phyloP scores from a whole-genome alignment of 169 alveolate species.

The Besnoitia besnoiti region DNA sequence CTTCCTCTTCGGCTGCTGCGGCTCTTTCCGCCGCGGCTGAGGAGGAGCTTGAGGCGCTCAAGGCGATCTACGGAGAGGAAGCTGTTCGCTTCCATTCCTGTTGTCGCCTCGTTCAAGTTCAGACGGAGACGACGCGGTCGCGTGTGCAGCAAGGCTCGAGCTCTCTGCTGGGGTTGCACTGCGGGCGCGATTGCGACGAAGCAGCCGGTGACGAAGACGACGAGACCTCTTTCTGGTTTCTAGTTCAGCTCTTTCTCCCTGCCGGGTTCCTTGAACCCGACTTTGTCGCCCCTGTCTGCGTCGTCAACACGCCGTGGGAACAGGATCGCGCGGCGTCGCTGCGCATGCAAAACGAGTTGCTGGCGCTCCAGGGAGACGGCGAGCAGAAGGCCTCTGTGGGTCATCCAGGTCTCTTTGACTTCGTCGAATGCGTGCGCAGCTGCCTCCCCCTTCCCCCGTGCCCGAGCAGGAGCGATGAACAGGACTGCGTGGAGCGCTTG shows the following conservation, averaged over 20 bases:
- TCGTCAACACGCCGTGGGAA: neutral
- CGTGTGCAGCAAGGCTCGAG: neutral
- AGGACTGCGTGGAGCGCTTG: neutral
- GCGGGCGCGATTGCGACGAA: too few relatives aligned
- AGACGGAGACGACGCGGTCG: neutral
- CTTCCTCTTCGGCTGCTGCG: neutral
- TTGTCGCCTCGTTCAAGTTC: neutral
- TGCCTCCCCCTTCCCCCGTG: neutral
- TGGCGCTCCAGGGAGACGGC: neutral
- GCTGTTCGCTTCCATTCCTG: neutral
- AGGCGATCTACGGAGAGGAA: slow-evolving; percentile 49
- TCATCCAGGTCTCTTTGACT: neutral
- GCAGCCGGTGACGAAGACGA: neutral
- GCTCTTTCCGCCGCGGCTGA: neutral
- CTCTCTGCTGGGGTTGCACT: neutral
- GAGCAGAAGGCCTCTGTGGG: neutral
- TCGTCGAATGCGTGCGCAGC: slow-evolving; percentile 18
- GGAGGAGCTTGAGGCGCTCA: slow-evolving; percentile 39
- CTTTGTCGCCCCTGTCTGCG: neutral
- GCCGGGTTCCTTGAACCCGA: neutral
- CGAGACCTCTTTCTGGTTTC: neutral
- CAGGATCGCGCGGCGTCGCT: neutral
- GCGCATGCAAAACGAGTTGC: slow-evolving; percentile 13
- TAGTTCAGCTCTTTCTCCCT: neutral
- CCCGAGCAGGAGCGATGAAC: neutral